Conservation (phyloP, 352 stramenopile genomes). For the Elongisporangium anandrum region DNA sequence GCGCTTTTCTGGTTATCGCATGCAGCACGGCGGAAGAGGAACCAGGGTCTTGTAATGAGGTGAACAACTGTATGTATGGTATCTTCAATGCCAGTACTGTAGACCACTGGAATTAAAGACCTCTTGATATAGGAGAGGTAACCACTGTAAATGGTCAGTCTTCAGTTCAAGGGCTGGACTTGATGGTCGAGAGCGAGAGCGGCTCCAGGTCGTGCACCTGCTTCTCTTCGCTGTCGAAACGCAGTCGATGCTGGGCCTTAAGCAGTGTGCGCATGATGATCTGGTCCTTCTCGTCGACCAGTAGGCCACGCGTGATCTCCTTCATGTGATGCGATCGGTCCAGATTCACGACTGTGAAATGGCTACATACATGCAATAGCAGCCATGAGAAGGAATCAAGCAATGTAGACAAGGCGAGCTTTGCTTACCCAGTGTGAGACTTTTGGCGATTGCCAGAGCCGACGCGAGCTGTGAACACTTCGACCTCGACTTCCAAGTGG, state of each 20-base stretch:
- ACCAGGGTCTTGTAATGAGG: too few species aligned
- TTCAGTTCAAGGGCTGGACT: not conserved
- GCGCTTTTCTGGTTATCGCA: not conserved
- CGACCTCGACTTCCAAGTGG: constrained; percentile 68
- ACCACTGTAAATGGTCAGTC: too few species aligned
- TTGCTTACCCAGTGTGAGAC: constrained; percentile 50
- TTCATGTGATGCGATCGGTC: constrained; percentile 53
- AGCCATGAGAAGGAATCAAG: not conserved
- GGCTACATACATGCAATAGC: constrained; percentile 11
- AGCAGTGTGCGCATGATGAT: constrained; percentile 59
- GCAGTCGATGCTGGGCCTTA: constrained; percentile 68
- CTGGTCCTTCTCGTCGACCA: constrained; percentile 59
- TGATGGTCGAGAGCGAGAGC: constrained; percentile 23
- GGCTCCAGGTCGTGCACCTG: constrained; percentile 52
- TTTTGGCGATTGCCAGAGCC: constrained; percentile 34
- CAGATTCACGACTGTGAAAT: constrained; percentile 69
- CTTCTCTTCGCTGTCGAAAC: constrained; percentile 64
- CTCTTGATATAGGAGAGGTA: too few species aligned
- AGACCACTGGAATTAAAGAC: too few species aligned
- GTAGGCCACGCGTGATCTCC: constrained; percentile 44
- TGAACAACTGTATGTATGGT: too few species aligned
- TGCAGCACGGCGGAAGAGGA: not conserved
- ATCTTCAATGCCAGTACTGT: too few species aligned
- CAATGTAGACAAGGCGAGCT: not conserved
- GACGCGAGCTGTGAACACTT: constrained; percentile 59